Conservation (phyloP, 225 moss, liverwort and hornwort species). For the Sphagnum contortum region DNA sequence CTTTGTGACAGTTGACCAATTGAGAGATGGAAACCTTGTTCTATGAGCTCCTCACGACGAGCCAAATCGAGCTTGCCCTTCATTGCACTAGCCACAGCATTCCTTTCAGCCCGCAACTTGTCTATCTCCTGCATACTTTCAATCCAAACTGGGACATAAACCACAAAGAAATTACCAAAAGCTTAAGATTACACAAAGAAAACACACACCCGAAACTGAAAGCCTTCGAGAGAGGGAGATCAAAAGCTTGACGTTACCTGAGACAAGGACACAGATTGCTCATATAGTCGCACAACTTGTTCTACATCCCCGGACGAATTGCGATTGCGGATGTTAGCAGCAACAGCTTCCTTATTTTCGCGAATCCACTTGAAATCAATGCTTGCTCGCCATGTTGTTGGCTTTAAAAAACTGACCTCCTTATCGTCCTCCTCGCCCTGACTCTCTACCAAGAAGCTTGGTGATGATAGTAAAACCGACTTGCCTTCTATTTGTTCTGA, state of each 20-base stretch:
- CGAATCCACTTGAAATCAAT: conserved; percentile 98
- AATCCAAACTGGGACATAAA: background rate
- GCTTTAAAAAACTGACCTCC: too few species aligned
- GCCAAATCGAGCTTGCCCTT: conserved; percentile 79
- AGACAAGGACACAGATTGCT: conserved; percentile 66
- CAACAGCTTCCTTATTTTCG: conserved; percentile 71
- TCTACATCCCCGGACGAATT: conserved; percentile 86
- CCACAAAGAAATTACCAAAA: background rate
- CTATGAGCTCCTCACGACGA: conserved; percentile 73
- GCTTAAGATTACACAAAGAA: too few species aligned
- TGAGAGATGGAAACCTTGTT: conserved; percentile 40
- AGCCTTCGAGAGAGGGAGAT: background rate
- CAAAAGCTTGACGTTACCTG: conserved; percentile 25
- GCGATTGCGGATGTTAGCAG: conserved; percentile 63
- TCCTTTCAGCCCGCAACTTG: conserved; percentile 91
- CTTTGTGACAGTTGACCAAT: background rate
- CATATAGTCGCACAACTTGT: conserved; percentile 84
- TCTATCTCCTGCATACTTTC: conserved; percentile 67
- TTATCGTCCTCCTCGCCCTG: too few species aligned
- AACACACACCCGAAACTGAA: too few species aligned
- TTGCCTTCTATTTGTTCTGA: too few species aligned
- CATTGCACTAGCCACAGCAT: conserved; percentile 78
- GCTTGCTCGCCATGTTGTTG: conserved; percentile 81
- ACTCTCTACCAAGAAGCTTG: too few species aligned
- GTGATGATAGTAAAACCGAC: too few species aligned